Base-by-base conservation (phyloP, 768 basidiomycete species). In the Collybiopsis confluens region DNA sequence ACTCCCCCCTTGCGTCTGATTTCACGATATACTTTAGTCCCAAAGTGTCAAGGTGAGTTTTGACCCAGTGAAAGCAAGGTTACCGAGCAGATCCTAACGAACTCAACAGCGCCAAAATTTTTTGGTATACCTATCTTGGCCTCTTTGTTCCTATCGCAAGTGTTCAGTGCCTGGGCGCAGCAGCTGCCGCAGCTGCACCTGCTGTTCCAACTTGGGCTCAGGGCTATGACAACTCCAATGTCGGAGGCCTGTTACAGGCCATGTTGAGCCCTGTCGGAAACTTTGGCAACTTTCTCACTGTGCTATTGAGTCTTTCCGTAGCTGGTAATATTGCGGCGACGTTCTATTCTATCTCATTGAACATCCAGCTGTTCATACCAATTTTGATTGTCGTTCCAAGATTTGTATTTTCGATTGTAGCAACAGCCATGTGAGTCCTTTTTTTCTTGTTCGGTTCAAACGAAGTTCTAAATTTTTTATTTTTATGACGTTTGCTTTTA, bases 261-360 rank as follows among this genome's bases (percentile, higher is more conserved):
- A 83, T 90, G 75, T 75, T 92, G 2, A 73, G 72, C n/a, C 90
- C 90, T 0, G 73, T 76, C 0, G 82, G 82, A 37, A 78, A 78
- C 28, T 91, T 90, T 64, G 85, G 89, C 5, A 87, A 88, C 62
- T 87, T 92, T 72, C 72, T 92, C 40, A 86, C 84, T 0, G 86
- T 93, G 33, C 69, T 96, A 42, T 75, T 95, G 57, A 88, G 88
- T 53, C 72, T 97, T 20, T 89, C 86, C 45, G 88, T 92, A 38
- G 82, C 84, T 1, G 88, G 81, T 2, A 94, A 93, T 69, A 86
- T 90, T 42, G 88, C 90, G 1, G 81, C 85, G 2, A 87, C 89
- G 5, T 83, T 92, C 57, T 97, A 97, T 67, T 90, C 86, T 41
- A 79, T 87, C 54, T 81, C 83, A 1, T 75, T 92, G 54, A 85